These are phyloP conservation scores for Basidiobolus meristosporus DNA, from an alignment of 371 early-diverging fungal genomes.

Conservation along the genomic window DNA sequence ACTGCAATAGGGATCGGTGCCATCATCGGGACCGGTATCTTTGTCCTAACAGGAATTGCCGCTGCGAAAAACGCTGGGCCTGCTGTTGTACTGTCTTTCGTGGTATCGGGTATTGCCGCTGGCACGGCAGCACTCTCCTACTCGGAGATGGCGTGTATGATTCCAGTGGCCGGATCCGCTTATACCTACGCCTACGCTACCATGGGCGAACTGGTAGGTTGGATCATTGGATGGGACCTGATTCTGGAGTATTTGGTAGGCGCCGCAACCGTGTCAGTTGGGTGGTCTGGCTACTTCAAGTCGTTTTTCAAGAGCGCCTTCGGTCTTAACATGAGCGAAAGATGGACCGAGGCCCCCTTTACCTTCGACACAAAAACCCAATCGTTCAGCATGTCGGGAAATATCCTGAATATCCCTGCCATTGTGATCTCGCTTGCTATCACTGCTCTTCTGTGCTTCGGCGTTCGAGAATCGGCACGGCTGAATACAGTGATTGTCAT, in stretches of 20 bases:
- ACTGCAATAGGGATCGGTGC: conserved; percentile 29
- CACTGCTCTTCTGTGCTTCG: conserved; percentile 32
- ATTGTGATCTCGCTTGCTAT: conserved; percentile 35
- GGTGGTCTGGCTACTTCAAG: conserved; percentile 62
- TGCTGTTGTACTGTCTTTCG: conserved; percentile 49
- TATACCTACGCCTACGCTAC: conserved; percentile 71
- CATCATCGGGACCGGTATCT: conserved; percentile 47
- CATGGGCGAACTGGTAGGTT: conserved; percentile 63
- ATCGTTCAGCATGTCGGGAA: conserved; percentile 17
- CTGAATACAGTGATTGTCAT: conserved; percentile 47
- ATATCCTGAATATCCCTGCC: conserved; percentile 56
- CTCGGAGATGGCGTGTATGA: conserved; percentile 63
- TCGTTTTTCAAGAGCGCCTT: conserved; percentile 41
- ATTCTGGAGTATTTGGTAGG: conserved; percentile 65
- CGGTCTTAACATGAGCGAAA: conserved; percentile 12
- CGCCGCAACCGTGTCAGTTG: conserved; percentile 40
- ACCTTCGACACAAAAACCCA: conserved; percentile 31
- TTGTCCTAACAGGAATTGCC: conserved; percentile 27
- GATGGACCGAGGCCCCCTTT: conserved; percentile 39
- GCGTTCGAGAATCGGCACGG: conserved; percentile 50
- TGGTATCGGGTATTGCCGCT: too few relatives aligned
- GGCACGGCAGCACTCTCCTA: conserved; percentile 57
- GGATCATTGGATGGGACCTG: conserved; percentile 72
- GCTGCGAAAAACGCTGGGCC: conserved; percentile 62
- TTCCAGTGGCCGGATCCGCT: conserved; percentile 66